Base-by-base conservation (phyloP, 352 stramenopile genomes). In the Globisporangium middletonii region DNA sequence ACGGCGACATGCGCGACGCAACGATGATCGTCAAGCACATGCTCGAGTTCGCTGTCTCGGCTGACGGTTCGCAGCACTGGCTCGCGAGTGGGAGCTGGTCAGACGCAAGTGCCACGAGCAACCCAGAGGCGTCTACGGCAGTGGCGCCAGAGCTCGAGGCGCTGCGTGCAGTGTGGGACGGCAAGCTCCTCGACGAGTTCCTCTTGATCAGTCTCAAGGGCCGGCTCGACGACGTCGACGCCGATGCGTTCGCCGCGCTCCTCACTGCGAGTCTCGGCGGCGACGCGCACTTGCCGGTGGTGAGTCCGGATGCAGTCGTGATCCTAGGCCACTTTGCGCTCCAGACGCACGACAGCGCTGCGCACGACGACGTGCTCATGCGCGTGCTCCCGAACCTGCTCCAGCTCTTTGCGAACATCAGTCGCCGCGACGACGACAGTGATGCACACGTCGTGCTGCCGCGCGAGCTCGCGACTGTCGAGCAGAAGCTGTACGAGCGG, bases 101-200 rank as follows among this genome's bases (percentile, higher is more conserved):
- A 53, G 66, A 53, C 16, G 59, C 53, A 41, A 37, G 28, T 0
- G 57, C 8, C 0, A 47, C 60, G n/a, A 28, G 50, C 41, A 2
- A 5, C 28, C 23, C 23, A 23, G 23, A 23, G 5, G 23, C 23
- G 23, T 23, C 23, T 23, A 38, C 33, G 33, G 7, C 35, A 12
- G 4, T 5, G 16, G 6, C 13, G 15, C 19, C 23, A 15, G 71
- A 52, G 37, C 62, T 79, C 9, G 58, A 68, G 11, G 67, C 65
- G 3, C 60, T 86, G 43, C 43, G 65, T 50, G 76, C 79, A 16
- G 76, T 92, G 48, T 92, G 82, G 82, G 71, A 77, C 42, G 79
- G 82, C 23, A 92, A 92, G 33, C 47, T 92, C 12, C 55, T 92
- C 16, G 82, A 92, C 56, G 82, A 92, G 50, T 89, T 92, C 45